Conservation (phyloP, 352 stramenopile genomes). For the Globisporangium viniferum region DNA sequence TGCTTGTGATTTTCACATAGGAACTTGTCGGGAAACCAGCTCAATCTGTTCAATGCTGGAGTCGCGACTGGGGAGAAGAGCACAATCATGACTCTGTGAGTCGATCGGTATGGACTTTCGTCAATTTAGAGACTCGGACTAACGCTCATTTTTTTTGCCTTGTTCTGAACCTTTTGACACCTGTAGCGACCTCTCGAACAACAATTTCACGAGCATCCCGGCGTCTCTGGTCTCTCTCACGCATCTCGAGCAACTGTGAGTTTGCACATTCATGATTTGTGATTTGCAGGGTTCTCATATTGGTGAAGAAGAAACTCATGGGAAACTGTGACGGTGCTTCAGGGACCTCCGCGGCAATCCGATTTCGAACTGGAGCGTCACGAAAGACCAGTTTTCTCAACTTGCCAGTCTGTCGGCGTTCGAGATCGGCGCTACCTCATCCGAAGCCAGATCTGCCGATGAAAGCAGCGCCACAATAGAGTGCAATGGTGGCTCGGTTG, state of each 20-base stretch:
- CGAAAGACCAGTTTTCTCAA: neutral
- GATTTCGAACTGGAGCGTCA: slow-evolving; percentile 1
- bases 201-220: slow-evolving; percentile 6
- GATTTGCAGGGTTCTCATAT: no score
- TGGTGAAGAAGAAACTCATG: no score
- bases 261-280: neutral
- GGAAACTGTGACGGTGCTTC: neutral
- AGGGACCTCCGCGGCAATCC: slow-evolving; percentile 3
- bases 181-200: neutral
- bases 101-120: neutral
- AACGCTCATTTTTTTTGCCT: no score
- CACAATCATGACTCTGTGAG: neutral
- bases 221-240: neutral
- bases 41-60: neutral
- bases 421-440: neutral
- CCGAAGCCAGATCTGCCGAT: no score
- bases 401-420: neutral
- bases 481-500: no score
- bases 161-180: no score
- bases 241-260: neutral
- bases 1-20: neutral
- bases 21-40: neutral
- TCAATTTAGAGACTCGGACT: neutral
- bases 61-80: neutral
- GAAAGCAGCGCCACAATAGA: no score